Conservation (phyloP, 2,329 filamentous ascomycete species). For the Xenoacremonium recifei region DNA sequence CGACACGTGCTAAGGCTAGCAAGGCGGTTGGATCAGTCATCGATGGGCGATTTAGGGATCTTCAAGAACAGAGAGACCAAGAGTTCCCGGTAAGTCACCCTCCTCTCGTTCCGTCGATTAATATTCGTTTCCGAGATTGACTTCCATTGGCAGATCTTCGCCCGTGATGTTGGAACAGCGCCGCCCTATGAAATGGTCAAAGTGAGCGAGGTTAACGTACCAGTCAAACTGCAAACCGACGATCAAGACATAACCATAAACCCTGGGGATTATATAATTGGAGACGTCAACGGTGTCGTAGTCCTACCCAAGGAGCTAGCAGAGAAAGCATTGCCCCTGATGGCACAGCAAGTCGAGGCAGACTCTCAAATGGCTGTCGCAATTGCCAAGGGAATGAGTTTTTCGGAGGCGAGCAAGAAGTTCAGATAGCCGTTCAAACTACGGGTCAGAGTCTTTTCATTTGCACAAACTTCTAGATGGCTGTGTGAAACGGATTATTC, state of each 20-base stretch:
- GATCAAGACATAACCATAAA: neutral
- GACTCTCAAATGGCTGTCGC: no score
- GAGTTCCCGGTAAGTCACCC: conserved; percentile 5
- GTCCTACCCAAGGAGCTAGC: conserved; percentile 7
- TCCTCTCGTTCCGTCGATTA: neutral
- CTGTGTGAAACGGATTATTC: no score
- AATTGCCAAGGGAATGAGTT: no score
- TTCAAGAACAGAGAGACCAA: conserved; percentile 15
- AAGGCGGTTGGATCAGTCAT: conserved; percentile 8
- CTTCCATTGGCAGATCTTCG: conserved; percentile 5
- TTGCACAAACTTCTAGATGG: no score
- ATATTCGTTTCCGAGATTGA: conserved; percentile 9
- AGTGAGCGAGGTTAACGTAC: conserved; percentile 5
- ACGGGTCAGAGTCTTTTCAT: no score
- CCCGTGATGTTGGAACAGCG: neutral
- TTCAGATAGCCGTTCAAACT: no score
- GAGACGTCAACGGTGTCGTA: conserved; percentile 5
- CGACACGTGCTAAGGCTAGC: conserved; percentile 8
- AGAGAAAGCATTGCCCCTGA: no score
- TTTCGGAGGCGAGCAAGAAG: no score
- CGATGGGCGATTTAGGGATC: conserved; percentile 12
- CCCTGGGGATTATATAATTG: neutral
- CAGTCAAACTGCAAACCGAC: conserved; percentile 9
- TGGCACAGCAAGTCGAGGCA: no score
- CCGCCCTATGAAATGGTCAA: no score